phyloP scores from a whole-genome alignment of 2,329 filamentous ascomycete species.

The Fusarium sp. region DNA sequence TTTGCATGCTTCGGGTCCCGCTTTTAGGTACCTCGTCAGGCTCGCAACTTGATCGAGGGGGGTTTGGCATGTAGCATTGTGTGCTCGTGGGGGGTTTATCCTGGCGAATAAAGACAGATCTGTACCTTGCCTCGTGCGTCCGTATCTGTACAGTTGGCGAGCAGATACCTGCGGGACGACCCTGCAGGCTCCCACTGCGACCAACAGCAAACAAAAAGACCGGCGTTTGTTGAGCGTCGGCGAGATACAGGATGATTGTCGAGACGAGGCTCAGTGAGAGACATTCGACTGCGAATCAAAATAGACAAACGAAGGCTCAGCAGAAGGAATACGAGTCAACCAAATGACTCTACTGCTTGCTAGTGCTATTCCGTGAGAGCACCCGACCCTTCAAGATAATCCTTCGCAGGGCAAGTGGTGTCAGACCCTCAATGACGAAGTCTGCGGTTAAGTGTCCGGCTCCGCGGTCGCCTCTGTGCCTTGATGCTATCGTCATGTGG shows the following conservation, averaged over 20 bases:
- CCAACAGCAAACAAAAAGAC: constrained; percentile 16
- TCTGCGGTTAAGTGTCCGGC: constrained; percentile 22
- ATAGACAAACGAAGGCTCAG: constrained; percentile 8
- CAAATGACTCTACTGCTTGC: background rate
- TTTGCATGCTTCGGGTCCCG: constrained; percentile 8
- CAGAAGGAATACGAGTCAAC: background rate
- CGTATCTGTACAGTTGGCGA: constrained; percentile 18
- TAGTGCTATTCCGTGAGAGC: background rate
- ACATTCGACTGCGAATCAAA: background rate
- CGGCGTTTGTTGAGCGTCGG: constrained; percentile 10
- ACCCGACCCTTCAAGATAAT: constrained; percentile 17
- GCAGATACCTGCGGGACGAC: constrained; percentile 26
- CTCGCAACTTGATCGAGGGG: constrained; percentile 12
- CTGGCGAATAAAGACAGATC: background rate
- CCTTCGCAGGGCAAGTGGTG: background rate
- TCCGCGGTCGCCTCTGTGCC: constrained; percentile 18
- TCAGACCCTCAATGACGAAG: constrained; percentile 25
- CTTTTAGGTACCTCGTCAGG: constrained; percentile 19
- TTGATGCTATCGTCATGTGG: constrained; percentile 17
- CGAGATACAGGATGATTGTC: background rate
- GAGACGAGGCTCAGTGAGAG: background rate
- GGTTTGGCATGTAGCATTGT: constrained; percentile 25
- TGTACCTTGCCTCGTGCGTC: constrained; percentile 21
- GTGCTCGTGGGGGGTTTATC: background rate
- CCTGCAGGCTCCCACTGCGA: constrained; percentile 19